phyloP scores from a whole-genome alignment of 2,329 filamentous ascomycete species.

The Talaromyces sp. region DNA sequence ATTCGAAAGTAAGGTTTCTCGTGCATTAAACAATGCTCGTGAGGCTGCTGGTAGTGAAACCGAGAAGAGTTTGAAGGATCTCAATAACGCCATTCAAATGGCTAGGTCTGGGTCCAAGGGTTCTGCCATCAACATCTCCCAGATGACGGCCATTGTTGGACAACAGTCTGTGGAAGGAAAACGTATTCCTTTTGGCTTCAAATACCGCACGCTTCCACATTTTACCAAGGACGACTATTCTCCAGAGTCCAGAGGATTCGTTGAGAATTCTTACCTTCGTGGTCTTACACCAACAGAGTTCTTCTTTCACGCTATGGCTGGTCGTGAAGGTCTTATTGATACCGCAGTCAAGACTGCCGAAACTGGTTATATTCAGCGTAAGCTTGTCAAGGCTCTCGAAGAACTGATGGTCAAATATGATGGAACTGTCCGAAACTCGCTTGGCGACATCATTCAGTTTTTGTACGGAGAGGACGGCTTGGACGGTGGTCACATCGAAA shows the following conservation, averaged over 20 bases:
- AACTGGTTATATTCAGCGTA: slow-evolving; percentile 97
- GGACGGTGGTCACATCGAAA: slow-evolving; percentile 90
- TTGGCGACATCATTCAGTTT: slow-evolving; percentile 96
- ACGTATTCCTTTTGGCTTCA: slow-evolving; percentile 98
- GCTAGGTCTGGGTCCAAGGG: slow-evolving; percentile 96
- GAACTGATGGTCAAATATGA: slow-evolving; percentile 98
- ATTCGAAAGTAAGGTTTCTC: slow-evolving; percentile 95
- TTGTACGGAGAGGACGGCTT: slow-evolving; percentile 96
- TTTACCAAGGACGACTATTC: slow-evolving; percentile 99
- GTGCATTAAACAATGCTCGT: slow-evolving; percentile 90
- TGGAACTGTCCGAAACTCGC: slow-evolving; percentile 91
- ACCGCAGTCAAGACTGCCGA: slow-evolving; percentile 99
- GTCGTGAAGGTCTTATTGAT: slow-evolving; percentile 99
- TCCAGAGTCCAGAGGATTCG: slow-evolving; percentile 92
- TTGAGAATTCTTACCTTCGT: slow-evolving; percentile 97
- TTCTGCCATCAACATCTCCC: slow-evolving; percentile 98
- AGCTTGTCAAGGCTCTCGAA: slow-evolving; percentile 95
- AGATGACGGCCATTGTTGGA: slow-evolving; percentile 97
- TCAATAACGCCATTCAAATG: slow-evolving; percentile 97
- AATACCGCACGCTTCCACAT: slow-evolving; percentile 92
- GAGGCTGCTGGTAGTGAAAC: slow-evolving; percentile 93
- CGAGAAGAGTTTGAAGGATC: slow-evolving; percentile 86
- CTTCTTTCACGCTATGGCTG: slow-evolving; percentile 99
- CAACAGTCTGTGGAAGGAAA: slow-evolving; percentile 98
- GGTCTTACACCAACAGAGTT: slow-evolving; percentile 94